phyloP scores from a whole-genome alignment of 1,284 basidiomycete genomes.

The Ceratobasidium sp. region DNA sequence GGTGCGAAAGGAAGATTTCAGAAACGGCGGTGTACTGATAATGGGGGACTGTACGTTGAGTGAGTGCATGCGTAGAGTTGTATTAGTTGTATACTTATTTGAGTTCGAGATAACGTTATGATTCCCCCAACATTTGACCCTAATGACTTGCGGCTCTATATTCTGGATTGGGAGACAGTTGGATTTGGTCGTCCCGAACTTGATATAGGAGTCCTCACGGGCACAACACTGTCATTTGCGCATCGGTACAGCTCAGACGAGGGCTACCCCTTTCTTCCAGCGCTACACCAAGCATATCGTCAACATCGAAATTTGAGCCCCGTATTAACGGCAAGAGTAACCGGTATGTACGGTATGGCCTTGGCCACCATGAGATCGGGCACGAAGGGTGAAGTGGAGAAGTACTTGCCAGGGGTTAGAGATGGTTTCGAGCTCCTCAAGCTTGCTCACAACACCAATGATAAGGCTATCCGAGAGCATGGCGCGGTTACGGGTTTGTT shows the following conservation, averaged over 20 bases:
- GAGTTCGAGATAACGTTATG: background rate
- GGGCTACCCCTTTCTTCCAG: constrained; percentile 11
- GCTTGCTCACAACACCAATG: background rate
- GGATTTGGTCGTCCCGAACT: background rate
- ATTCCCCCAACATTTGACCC: background rate
- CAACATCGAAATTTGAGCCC: background rate
- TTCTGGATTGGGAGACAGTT: constrained; percentile 3
- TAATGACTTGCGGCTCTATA: background rate
- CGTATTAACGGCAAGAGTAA: background rate
- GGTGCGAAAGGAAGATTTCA: background rate
- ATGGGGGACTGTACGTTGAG: constrained; percentile 2
- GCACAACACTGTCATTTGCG: background rate
- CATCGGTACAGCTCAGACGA: background rate
- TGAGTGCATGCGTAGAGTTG: background rate
- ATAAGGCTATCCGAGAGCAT: background rate
- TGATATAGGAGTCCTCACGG: background rate
- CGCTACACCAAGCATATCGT: background rate
- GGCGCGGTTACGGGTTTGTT: background rate
- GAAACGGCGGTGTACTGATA: background rate
- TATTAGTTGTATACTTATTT: background rate
- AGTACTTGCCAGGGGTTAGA: background rate
- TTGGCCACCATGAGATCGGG: background rate
- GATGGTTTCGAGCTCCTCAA: background rate
- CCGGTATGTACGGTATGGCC: background rate
- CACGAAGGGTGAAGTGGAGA: background rate